These are phyloP conservation scores for Bombardia bombarda DNA, from an alignment of 495 filamentous ascomycete genomes.

Conservation along the genomic window DNA sequence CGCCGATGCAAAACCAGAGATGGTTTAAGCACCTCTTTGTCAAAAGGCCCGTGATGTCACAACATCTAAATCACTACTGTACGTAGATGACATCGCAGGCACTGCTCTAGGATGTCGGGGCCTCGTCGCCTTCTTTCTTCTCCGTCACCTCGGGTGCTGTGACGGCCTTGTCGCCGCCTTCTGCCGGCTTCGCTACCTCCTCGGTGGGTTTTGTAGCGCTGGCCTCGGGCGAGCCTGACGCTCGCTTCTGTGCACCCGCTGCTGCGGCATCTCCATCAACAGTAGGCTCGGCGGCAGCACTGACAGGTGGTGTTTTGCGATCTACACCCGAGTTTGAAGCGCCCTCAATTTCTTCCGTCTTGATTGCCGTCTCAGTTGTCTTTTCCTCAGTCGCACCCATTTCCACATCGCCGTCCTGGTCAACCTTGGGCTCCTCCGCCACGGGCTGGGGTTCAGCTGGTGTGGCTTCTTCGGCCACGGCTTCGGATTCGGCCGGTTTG, in stretches of 20 bases:
- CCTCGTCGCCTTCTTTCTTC: neutral
- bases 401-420: constrained; percentile 29
- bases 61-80: too few relatives aligned
- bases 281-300: neutral
- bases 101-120: neutral
- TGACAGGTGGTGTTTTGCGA: constrained; percentile 1
- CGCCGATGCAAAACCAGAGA: constrained; percentile 5
- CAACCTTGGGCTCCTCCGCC: constrained; percentile 7
- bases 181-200: neutral
- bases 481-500: constrained; percentile 1
- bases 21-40: neutral
- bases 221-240: neutral
- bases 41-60: neutral
- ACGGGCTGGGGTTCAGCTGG: neutral
- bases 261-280: constrained; percentile 4
- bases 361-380: constrained; percentile 17
- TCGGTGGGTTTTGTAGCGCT: neutral
- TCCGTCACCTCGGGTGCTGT: neutral
- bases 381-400: constrained; percentile 22
- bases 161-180: neutral
- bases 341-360: constrained; percentile 24
- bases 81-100: neutral
- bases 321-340: constrained; percentile 3
- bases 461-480: neutral
- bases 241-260: too few relatives aligned